Conservation (phyloP, 768 basidiomycete genomes). For the Lentinula boryana region DNA sequence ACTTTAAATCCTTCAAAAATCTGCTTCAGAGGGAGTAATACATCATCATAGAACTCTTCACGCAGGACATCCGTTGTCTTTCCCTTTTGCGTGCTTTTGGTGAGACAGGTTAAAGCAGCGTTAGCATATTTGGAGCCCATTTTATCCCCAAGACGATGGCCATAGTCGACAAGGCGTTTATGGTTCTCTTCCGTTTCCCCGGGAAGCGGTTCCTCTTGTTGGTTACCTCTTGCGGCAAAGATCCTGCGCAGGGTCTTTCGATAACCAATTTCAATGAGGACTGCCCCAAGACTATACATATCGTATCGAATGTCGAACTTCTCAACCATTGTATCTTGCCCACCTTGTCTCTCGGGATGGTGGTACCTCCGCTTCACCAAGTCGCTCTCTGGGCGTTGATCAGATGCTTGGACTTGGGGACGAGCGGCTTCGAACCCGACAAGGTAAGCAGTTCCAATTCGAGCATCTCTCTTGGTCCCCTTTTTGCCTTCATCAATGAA, state of each 20-base stretch:
- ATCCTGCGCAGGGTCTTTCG: not conserved
- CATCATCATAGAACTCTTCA: not conserved
- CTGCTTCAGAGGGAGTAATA: not conserved
- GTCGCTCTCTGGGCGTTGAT: not conserved
- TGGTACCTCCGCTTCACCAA: not conserved
- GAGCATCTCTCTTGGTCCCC: too few species aligned
- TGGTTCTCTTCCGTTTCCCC: not conserved
- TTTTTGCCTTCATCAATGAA: not conserved
- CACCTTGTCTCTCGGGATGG: not conserved
- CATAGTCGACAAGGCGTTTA: not conserved
- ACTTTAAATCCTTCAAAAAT: not conserved
- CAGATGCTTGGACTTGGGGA: too few species aligned
- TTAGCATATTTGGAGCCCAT: not conserved
- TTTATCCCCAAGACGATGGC: not conserved
- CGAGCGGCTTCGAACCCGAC: too few species aligned
- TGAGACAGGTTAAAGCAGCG: not conserved
- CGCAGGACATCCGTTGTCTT: not conserved
- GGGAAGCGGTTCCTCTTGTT: too few species aligned
- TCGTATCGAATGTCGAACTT: not conserved
- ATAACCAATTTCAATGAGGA: not conserved
- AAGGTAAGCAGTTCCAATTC: too few species aligned
- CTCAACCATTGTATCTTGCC: not conserved
- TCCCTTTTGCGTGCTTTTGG: not conserved
- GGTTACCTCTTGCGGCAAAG: not conserved
- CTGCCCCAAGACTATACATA: constrained; percentile 3